These are phyloP conservation scores for Lactuca sativa DNA, from an alignment of 129 eudicot genomes.

Conservation along the genomic window DNA sequence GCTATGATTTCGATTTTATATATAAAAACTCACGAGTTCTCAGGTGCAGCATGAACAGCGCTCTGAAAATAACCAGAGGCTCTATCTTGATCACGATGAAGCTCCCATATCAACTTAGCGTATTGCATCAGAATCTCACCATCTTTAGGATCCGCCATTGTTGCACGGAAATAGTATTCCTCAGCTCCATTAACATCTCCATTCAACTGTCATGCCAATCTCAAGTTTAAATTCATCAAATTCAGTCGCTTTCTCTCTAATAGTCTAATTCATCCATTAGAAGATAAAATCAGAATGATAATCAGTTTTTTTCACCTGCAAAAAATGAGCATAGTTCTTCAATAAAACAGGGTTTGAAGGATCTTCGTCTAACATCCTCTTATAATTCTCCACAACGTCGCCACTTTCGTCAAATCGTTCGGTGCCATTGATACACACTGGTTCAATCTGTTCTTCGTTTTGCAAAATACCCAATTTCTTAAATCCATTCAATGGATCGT, in stretches of 20 bases:
- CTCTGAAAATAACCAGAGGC: constrained; percentile 62
- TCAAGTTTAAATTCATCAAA: constrained; percentile 1
- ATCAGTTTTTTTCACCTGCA: constrained; percentile 47
- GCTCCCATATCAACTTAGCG: constrained; percentile 82
- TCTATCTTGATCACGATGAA: constrained; percentile 60
- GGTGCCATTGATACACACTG: constrained; percentile 21
- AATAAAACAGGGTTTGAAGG: constrained; percentile 61
- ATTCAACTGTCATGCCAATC: constrained; percentile 45
- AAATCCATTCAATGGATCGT: constrained; percentile 22
- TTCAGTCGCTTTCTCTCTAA: background rate
- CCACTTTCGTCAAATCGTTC: constrained; percentile 11
- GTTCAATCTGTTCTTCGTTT: constrained; percentile 19
- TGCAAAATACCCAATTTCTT: constrained; percentile 35
- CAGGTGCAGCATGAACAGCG: constrained; percentile 63
- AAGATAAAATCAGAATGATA: background rate
- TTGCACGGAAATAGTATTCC: constrained; percentile 62
- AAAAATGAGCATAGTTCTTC: constrained; percentile 64
- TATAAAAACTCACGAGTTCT: constrained; percentile 52
- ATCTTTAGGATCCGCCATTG: constrained; percentile 60
- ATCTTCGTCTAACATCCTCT: constrained; percentile 46
- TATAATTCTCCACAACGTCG: constrained; percentile 42
- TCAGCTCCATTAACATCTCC: constrained; percentile 77
- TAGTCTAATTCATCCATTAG: too few relatives aligned
- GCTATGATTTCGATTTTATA: background rate
- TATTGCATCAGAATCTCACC: constrained; percentile 59